A percentile compares a stretch with the other conserved stretches of the same genome.
Conservation (phyloP, 2,329 filamentous ascomycete genomes). For the Colletotrichum tropicicola region DNA sequence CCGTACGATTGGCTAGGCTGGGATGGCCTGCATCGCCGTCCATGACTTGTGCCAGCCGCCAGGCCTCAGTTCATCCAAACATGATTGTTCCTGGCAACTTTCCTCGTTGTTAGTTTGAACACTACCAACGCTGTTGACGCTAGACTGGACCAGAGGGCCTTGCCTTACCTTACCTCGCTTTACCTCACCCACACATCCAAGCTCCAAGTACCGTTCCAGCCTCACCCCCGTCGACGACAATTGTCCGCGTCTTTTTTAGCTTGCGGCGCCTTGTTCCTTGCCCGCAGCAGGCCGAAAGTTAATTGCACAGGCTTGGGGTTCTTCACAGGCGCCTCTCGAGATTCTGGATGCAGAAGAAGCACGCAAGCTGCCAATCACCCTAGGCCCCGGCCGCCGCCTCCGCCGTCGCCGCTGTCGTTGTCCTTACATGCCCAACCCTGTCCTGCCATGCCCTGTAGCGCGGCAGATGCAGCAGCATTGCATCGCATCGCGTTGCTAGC, state of each 20-base stretch:
- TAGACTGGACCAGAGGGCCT: neutral
- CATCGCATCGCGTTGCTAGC: conserved; percentile 28
- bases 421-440: conserved; percentile 24
- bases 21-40: neutral
- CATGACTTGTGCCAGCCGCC: conserved; percentile 3
- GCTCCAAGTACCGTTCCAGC: conserved; percentile 23
- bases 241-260: conserved; percentile 25
- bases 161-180: conserved; percentile 1
- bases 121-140: neutral
- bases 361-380: conserved; percentile 28
- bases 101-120: neutral
- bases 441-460: conserved; percentile 29
- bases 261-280: conserved; percentile 27
- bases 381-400: conserved; percentile 10
- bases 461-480: conserved; percentile 32
- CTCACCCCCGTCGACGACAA: conserved; percentile 27
- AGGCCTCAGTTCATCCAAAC: conserved; percentile 22
- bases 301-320: conserved; percentile 22
- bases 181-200: conserved; percentile 7
- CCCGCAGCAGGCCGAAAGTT: conserved; percentile 26
- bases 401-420: conserved; percentile 21
- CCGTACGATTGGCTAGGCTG: neutral
- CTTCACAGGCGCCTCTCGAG: conserved; percentile 16
- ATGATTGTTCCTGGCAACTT: neutral
- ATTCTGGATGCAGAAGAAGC: conserved; percentile 28